Conservation (phyloP, 2,329 filamentous ascomycete species). For the Trematosphaeria pertusa region DNA sequence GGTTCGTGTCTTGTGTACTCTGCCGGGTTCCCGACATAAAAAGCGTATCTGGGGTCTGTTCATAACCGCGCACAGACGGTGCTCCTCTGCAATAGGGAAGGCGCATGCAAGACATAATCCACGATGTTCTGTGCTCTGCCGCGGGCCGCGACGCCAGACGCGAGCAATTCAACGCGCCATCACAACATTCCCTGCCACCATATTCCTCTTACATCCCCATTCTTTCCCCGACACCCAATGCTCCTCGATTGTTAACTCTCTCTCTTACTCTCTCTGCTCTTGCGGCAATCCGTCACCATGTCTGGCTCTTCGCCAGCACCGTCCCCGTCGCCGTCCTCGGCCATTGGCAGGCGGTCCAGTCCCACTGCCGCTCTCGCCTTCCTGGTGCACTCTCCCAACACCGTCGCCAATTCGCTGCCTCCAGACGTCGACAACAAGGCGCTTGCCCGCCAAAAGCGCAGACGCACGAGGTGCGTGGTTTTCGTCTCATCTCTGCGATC, state of each 20-base stretch:
- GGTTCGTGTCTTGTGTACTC: too few species aligned
- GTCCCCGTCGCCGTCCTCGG: constrained; percentile 30
- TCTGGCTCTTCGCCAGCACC: constrained; percentile 26
- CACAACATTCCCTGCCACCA: constrained; percentile 35
- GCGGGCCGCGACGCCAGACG: constrained; percentile 4
- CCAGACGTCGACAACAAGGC: constrained; percentile 66
- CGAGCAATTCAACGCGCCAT: not conserved
- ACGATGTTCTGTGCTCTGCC: constrained; percentile 16
- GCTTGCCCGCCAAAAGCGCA: constrained; percentile 66
- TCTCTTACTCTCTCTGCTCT: too few species aligned
- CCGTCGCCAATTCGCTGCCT: constrained; percentile 62
- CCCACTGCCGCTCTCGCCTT: constrained; percentile 57
- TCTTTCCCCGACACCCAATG: constrained; percentile 3
- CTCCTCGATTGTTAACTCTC: constrained; percentile 23
- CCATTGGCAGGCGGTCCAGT: constrained; percentile 35
- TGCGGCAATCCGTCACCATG: constrained; percentile 21
- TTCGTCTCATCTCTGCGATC: constrained; percentile 16
- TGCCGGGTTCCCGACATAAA: too few species aligned
- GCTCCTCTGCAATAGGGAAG: constrained; percentile 3
- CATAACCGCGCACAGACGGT: constrained; percentile 1
- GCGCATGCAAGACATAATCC: constrained; percentile 18
- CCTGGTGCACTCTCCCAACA: constrained; percentile 66
- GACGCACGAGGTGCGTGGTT: constrained; percentile 64
- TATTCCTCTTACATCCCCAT: not conserved
- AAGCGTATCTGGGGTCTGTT: too few species aligned